phyloP scores from a whole-genome alignment of 805 yeast species.

The Pichia nanzhaoensis region DNA sequence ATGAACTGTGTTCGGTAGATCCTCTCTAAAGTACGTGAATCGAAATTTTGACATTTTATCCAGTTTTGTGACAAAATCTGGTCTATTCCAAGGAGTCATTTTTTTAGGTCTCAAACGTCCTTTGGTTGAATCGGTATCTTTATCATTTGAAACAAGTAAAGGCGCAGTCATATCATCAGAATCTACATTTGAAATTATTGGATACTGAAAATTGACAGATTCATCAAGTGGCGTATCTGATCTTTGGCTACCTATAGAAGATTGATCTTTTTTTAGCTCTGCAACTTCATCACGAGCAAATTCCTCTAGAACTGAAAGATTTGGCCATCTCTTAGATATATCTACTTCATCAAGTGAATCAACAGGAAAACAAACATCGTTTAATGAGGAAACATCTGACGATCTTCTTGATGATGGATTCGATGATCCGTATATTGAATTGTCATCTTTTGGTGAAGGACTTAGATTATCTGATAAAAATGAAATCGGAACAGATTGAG shows the following conservation, averaged over 20 bases:
- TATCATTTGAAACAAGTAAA: constrained; percentile 31
- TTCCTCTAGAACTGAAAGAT: constrained; percentile 64
- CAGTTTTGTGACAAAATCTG: constrained; percentile 9
- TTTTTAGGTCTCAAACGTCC: constrained; percentile 74
- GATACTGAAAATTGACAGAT: constrained; percentile 35
- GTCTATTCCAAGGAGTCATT: constrained; percentile 64
- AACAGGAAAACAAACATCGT: constrained; percentile 88
- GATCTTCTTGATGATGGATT: constrained; percentile 59
- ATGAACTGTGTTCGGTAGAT: constrained; percentile 81
- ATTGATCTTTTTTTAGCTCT: constrained; percentile 23
- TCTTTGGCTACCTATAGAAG: constrained; percentile 23
- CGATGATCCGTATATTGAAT: constrained; percentile 35
- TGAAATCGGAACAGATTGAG: constrained; percentile 9
- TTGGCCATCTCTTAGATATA: constrained; percentile 67
- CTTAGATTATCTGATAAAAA: not conserved
- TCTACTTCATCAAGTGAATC: constrained; percentile 37
- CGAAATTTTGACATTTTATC: constrained; percentile 47
- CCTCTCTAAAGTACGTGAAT: constrained; percentile 90
- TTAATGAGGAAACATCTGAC: constrained; percentile 66
- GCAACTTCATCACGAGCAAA: constrained; percentile 64
- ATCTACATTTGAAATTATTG: constrained; percentile 30
- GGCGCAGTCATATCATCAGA: constrained; percentile 22
- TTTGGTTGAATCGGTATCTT: constrained; percentile 48
- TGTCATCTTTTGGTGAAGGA: constrained; percentile 7
- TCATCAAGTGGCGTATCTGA: constrained; percentile 9